Conservation (phyloP, 129 eudicot genomes). For the Daucus carota region DNA sequence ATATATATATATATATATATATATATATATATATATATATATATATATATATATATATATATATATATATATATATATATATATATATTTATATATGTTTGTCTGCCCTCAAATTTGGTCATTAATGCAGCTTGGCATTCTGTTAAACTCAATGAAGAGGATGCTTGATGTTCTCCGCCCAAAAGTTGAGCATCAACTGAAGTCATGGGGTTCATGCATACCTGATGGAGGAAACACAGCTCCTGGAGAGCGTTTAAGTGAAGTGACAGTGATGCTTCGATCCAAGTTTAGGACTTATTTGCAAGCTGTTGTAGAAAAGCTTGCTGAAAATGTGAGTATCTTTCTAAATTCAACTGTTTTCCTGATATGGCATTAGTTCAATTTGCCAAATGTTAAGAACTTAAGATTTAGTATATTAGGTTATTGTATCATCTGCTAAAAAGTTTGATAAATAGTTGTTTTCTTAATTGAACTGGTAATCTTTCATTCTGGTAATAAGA, state of each 20-base stretch:
- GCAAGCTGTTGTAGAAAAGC: conserved; percentile 75
- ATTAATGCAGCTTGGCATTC: conserved; percentile 56
- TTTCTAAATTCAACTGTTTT: not conserved
- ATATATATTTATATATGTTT: not conserved
- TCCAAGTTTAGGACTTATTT: conserved; percentile 71
- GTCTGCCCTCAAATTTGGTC: not conserved
- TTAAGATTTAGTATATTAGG: too few species aligned
- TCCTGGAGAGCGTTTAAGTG: conserved; percentile 79
- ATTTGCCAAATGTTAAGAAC: not conserved
- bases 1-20: too few species aligned
- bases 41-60: too few species aligned
- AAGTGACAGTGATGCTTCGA: conserved; percentile 82
- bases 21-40: not conserved
- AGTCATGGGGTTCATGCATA: conserved; percentile 77
- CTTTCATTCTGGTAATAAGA: not conserved
- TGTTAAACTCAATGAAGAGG: conserved; percentile 79
- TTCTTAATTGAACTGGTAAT: not conserved
- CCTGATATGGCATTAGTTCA: not conserved
- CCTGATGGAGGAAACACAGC: conserved; percentile 59
- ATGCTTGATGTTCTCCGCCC: conserved; percentile 76
- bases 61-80: not conserved
- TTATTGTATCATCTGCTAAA: not conserved
- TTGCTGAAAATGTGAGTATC: conserved; percentile 68
- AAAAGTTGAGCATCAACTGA: conserved; percentile 57
- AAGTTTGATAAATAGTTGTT: not conserved